Percentiles rank a stretch among this genome's conserved stretches.
Evolutionary conservation across 2,329 filamentous ascomycete species (phyloP).

Genomic region (Madurella fahalii): DNA sequence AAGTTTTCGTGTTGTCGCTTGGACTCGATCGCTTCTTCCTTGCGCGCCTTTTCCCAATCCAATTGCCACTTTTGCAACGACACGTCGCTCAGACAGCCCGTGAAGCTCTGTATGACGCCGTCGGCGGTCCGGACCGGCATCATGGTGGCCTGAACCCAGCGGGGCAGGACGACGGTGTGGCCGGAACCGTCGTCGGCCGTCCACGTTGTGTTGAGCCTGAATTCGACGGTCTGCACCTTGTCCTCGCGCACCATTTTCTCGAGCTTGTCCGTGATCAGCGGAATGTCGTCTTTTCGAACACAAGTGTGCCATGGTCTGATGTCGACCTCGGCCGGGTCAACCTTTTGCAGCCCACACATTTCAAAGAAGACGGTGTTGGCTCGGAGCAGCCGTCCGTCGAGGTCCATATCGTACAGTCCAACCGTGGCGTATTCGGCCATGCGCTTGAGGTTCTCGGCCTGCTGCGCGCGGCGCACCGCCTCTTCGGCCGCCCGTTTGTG

Average conservation of each 20-base stretch:
- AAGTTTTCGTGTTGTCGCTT: conserved; percentile 74
- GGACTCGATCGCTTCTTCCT: conserved; percentile 54
- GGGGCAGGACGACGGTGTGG: conserved; percentile 40
- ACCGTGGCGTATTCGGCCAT: conserved; percentile 53
- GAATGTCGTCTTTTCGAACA: conserved; percentile 43
- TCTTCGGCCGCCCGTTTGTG: conserved; percentile 48
- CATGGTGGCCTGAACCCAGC: conserved; percentile 48
- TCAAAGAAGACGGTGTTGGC: conserved; percentile 53
- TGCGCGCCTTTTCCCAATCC: conserved; percentile 46
- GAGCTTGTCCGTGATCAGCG: conserved; percentile 38
- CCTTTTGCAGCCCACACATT: conserved; percentile 46
- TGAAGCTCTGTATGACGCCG: conserved; percentile 45
- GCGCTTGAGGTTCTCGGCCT: conserved; percentile 50
- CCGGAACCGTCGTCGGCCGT: conserved; percentile 43
- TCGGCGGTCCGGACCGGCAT: conserved; percentile 47
- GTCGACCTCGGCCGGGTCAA: conserved; percentile 35
- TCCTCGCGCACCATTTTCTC: conserved; percentile 38
- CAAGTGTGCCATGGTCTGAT: conserved; percentile 44
- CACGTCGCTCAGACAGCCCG: conserved; percentile 47
- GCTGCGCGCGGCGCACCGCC: conserved; percentile 46
- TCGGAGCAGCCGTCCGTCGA: conserved; percentile 46
- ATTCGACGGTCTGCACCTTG: conserved; percentile 43
- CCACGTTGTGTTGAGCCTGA: conserved; percentile 47
- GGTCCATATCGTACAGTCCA: conserved; percentile 51
- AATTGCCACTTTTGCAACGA: conserved; percentile 49